Conservation (phyloP, 1,284 basidiomycete genomes). For the Leccinum pachyderme region DNA sequence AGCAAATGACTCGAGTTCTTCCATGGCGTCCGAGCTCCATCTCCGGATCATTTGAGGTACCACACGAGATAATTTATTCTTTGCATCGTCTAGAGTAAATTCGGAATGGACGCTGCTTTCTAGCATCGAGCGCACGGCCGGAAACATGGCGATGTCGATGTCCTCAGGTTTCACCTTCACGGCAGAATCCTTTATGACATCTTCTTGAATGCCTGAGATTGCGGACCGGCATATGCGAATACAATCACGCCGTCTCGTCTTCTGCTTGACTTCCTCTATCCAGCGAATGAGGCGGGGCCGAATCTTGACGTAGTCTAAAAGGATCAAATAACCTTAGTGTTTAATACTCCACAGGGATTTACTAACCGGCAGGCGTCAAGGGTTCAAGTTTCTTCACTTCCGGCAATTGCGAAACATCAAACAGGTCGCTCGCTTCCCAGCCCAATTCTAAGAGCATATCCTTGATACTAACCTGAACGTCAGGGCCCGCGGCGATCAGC, state of each 20-base stretch:
- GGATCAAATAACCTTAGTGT: not conserved
- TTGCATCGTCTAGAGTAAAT: not conserved
- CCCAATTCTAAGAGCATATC: not conserved
- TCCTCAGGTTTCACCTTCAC: slow-evolving; percentile 1
- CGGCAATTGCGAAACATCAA: slow-evolving; percentile 1
- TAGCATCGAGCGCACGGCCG: slow-evolving; percentile 1
- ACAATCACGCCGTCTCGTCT: not conserved
- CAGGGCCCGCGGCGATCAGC: not conserved
- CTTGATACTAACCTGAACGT: slow-evolving; percentile 10
- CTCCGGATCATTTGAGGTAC: slow-evolving; percentile 1
- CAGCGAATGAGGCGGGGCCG: slow-evolving; percentile 1
- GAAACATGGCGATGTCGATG: slow-evolving; percentile 13
- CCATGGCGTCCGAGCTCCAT: slow-evolving; percentile 12
- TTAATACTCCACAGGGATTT: not conserved
- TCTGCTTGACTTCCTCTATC: not conserved
- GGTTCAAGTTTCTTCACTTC: slow-evolving; percentile 12
- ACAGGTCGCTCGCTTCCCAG: not conserved
- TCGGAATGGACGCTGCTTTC: not conserved
- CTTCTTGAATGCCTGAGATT: not conserved
- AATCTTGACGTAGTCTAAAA: slow-evolving; percentile 16
- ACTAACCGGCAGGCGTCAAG: slow-evolving; percentile 15
- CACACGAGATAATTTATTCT: not conserved
- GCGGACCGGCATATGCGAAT: not conserved
- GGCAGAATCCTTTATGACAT: not conserved
- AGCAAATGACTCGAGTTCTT: slow-evolving; percentile 11